These are phyloP conservation scores for Neofusicoccum sp. DNA, from an alignment of 2,329 filamentous ascomycete genomes.

Conservation along the genomic window DNA sequence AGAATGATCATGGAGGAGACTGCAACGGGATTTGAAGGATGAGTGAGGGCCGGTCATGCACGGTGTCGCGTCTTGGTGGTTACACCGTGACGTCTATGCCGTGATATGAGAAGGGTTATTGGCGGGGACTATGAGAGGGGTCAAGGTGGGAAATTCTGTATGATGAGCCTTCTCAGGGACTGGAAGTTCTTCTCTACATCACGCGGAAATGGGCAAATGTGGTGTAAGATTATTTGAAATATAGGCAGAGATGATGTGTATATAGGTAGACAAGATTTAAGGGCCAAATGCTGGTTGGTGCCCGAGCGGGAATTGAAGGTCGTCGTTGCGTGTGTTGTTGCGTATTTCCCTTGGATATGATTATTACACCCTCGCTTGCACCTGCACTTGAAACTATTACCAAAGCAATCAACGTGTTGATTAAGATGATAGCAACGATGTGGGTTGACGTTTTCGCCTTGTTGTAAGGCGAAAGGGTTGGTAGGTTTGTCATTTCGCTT, in stretches of 20 bases:
- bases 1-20: too few relatives aligned
- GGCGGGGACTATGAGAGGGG: too few relatives aligned
- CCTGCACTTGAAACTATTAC: neutral
- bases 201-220: neutral
- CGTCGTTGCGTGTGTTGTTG: too few relatives aligned
- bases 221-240: neutral
- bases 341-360: too few relatives aligned
- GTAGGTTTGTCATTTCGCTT: neutral
- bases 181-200: neutral
- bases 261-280: neutral
- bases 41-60: too few relatives aligned
- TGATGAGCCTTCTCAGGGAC: too few relatives aligned
- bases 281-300: neutral
- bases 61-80: too few relatives aligned
- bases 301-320: constrained; percentile 5
- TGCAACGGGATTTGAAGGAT: too few relatives aligned
- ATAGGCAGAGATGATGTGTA: neutral
- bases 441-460: neutral
- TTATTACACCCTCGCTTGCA: neutral
- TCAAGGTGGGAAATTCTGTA: too few relatives aligned
- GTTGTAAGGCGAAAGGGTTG: neutral
- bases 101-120: too few relatives aligned
- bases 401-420: neutral
- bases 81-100: too few relatives aligned
- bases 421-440: neutral